Base-by-base conservation (phyloP, 2,329 filamentous ascomycete genomes). In the Penicillium decumbens region DNA sequence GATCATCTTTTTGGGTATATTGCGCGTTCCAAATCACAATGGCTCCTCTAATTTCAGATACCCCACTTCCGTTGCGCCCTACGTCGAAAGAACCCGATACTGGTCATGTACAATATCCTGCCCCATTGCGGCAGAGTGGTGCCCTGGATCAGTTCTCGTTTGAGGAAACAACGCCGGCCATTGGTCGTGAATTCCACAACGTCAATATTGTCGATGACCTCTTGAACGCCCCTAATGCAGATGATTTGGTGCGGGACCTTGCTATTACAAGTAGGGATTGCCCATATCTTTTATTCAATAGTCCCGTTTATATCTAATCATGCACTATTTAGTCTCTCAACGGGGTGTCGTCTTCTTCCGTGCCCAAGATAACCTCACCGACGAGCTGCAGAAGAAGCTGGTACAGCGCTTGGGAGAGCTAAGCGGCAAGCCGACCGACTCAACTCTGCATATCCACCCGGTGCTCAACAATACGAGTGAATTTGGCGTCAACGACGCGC, bases 291-390 rank as follows among this genome's bases (percentile, higher is more conserved):
- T 12, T 1, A 25, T 27, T 15, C 18, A 18, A 13, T 24, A 10
- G 12, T 9, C 15, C 13, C 15, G 15, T 1, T 18, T 8, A 12
- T 15, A 7, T 25, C 44, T 54, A 35, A 52, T 33, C 8, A 35
- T 15, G 3, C 1, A 12, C 12, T 13, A 8, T 29, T 12, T 9
- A 85, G 83, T 88, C 56, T 87, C 84, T 1, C 79, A 81, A 51
- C 79, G 84, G 0, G 84, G 84, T 8, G 84, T 88, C 3, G 83
- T 87, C 28, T 86, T 87, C 71, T 85, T 88, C 70, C 79, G 83
- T 18, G 76, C 79, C 27, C 84, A 88, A 55, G 71, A 81, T 58
- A 73, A 77, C 61, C 67, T 87, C 32, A 77, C 76, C 55, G 78
- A 85, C 61, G 80, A 82, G 1, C 75, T 84, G 2, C 83, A 86